Conservation (phyloP, 75 land plant species). For the Sequoiadendron giganteum region DNA sequence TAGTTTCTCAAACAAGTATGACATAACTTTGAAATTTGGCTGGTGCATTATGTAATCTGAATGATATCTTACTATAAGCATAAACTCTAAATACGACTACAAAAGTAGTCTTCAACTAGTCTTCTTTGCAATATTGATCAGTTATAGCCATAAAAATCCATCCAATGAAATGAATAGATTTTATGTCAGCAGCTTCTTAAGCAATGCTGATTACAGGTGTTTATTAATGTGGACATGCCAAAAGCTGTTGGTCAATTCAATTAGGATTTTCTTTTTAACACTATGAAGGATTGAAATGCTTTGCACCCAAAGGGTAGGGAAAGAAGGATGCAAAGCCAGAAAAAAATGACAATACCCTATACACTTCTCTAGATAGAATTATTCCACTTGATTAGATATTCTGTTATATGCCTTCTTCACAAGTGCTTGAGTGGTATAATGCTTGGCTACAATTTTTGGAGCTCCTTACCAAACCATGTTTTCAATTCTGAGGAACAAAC, state of each 20-base stretch:
- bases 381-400: not conserved
- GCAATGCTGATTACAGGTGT: not conserved
- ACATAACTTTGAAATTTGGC: too few relatives aligned
- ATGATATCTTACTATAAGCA: not conserved
- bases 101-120: not conserved
- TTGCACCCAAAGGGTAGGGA: not conserved
- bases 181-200: not conserved
- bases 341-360: not conserved
- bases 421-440: too few relatives aligned
- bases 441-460: too few relatives aligned
- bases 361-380: not conserved
- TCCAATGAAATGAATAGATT: not conserved
- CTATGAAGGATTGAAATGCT: not conserved
- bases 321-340: not conserved
- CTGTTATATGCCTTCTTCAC: not conserved
- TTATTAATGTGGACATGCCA: not conserved
- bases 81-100: not conserved
- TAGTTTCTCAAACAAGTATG: too few relatives aligned
- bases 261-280: not conserved
- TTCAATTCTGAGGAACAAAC: too few relatives aligned
- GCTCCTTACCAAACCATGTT: too few relatives aligned
- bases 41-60: too few relatives aligned
- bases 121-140: not conserved
- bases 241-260: not conserved
- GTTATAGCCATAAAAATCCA: not conserved